These are phyloP conservation scores for Neurospora pannonica DNA, from an alignment of 495 filamentous ascomycete genomes.

Conservation along the genomic window DNA sequence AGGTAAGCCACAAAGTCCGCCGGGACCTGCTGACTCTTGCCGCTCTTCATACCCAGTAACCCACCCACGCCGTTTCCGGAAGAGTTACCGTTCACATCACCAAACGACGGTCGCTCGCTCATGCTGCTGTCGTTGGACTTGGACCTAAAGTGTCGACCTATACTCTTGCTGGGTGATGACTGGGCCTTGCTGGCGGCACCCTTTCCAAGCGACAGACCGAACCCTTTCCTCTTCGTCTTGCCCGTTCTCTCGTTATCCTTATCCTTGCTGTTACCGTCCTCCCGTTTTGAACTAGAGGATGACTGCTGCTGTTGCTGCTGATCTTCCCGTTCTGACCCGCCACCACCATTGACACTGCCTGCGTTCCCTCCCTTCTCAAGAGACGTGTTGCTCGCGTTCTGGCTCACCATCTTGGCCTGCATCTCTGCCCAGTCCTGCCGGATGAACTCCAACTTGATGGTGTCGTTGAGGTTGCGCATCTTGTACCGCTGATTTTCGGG, in stretches of 20 bases:
- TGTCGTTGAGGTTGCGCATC: slow-evolving; percentile 80
- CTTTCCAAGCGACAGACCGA: slow-evolving; percentile 67
- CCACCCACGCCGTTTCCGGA: background rate
- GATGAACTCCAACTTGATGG: slow-evolving; percentile 92
- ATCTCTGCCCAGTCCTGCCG: slow-evolving; percentile 71
- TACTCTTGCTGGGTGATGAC: slow-evolving; percentile 37
- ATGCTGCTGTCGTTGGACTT: slow-evolving; percentile 43
- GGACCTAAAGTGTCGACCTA: slow-evolving; percentile 41
- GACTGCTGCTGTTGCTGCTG: background rate
- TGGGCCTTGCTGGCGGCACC: slow-evolving; percentile 32
- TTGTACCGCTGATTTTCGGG: slow-evolving; percentile 87
- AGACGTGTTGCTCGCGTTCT: slow-evolving; percentile 25
- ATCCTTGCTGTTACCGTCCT: slow-evolving; percentile 14
- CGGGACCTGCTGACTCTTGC: slow-evolving; percentile 48
- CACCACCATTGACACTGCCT: background rate
- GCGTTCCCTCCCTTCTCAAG: slow-evolving; percentile 4
- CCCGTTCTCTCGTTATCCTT: slow-evolving; percentile 12
- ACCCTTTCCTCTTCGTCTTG: slow-evolving; percentile 56
- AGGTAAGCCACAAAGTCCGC: slow-evolving; percentile 78
- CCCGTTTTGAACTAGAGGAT: background rate
- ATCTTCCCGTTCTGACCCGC: background rate
- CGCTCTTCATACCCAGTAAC: slow-evolving; percentile 9
- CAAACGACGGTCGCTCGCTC: slow-evolving; percentile 36
- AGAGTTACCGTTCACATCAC: slow-evolving; percentile 2
- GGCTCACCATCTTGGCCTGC: slow-evolving; percentile 30